Evolutionary conservation across 1,284 basidiomycete species (phyloP), one percentile per base, ranked within the genome.

Genomic region (Cutaneotrichosporon curvatum): DNA sequence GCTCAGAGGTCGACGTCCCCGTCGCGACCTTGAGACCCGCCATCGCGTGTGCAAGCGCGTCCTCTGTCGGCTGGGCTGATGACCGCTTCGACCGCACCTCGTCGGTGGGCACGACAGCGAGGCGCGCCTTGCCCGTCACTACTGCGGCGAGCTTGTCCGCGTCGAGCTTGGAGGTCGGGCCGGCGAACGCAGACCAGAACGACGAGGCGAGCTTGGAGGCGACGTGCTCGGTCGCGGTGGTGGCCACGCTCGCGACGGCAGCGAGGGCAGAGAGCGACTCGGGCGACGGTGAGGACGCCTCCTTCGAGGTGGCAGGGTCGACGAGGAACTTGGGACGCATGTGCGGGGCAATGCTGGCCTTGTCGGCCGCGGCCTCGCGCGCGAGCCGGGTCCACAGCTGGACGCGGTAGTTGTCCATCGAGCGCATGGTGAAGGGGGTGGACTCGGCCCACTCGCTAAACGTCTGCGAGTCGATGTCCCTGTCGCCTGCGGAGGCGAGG

Each of bases 361-460:
- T 67, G 39, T 68, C 63, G 11, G 62, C 57, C 3, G 64, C 63
- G 8, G 68, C 71, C 42, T 72, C 72, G 25, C 69, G 59, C 0
- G 85, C 85, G 78, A 90, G 84, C 69, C 83, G 80, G 31, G 81
- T 79, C 87, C 87, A 90, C 2, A 90, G 75, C 58, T 90, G 87
- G 83, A 87, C 87, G 30, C 87, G 79, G 59, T 79, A 89, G 67
- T 80, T 78, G 71, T 91, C 87, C 61, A 89, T 75, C 8, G 79
- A 81, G 74, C 86, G 87, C 74, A 87, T 78, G 5, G 82, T 85
- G 72, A 88, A 88, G 4, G 82, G 79, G 57, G 85, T 87, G 52
- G 76, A 67, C 54, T 87, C 85, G 31, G 83, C 57, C 67, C 71
- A 73, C 16, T 67, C 58, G 34, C 63, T 75, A 66, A 87, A 89